A percentile compares a stretch with the other conserved stretches of the same genome.
Conservation (phyloP, 176 grass and related monocot genomes). For the Paspalum notatum region DNA sequence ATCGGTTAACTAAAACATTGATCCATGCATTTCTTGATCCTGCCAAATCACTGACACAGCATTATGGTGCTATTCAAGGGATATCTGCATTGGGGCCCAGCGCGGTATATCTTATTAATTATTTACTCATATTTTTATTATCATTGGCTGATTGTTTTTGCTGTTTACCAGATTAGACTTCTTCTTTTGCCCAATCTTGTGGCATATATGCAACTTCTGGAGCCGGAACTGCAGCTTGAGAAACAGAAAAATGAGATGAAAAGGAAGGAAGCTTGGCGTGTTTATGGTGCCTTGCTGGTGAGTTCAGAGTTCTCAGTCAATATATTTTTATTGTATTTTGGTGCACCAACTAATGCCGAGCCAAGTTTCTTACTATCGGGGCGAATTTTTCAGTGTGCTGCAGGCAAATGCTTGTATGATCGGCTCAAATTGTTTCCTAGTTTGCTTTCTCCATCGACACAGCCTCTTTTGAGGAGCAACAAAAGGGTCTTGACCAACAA, state of each 20-base stretch:
- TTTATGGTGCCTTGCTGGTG: constrained; percentile 85
- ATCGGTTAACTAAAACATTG: constrained; percentile 70
- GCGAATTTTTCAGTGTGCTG: constrained; percentile 69
- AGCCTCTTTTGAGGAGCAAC: constrained; percentile 51
- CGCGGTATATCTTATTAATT: constrained; percentile 51
- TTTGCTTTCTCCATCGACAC: constrained; percentile 58
- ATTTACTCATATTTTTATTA: constrained; percentile 21
- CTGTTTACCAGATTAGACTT: constrained; percentile 65
- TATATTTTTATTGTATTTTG: constrained; percentile 23
- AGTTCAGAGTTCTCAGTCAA: constrained; percentile 21
- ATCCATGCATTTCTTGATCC: constrained; percentile 89
- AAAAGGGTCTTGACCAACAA: constrained; percentile 58
- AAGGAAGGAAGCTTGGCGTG: constrained; percentile 96
- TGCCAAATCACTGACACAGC: constrained; percentile 88
- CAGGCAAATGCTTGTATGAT: constrained; percentile 90
- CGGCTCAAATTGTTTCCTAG: constrained; percentile 73
- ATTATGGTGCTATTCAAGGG: constrained; percentile 94
- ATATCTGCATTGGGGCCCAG: constrained; percentile 81
- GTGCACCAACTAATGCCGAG: not conserved
- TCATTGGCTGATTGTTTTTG: constrained; percentile 18
- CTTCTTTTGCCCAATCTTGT: constrained; percentile 86
- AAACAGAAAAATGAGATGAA: constrained; percentile 96
- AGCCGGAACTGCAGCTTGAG: constrained; percentile 85
- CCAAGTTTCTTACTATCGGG: constrained; percentile 19
- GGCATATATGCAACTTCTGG: constrained; percentile 86